A percentile compares a stretch with the other conserved stretches of the same genome.
These are phyloP conservation scores for Opeltia flavorubescens DNA, from an alignment of 495 filamentous ascomycete genomes.

Conservation along the genomic window DNA sequence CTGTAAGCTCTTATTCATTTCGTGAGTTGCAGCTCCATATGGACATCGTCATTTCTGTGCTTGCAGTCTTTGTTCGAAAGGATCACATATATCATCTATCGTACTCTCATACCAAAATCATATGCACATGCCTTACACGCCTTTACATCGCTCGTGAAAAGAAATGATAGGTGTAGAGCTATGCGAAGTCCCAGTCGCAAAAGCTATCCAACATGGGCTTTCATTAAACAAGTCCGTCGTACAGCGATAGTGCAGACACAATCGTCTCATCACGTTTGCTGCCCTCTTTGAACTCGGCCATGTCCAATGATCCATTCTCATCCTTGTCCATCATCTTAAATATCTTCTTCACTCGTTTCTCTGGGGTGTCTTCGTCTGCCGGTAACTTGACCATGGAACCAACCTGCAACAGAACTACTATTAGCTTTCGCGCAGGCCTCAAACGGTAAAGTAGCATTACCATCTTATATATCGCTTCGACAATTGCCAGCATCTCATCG, in stretches of 20 bases:
- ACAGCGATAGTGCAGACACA: conserved; percentile 88
- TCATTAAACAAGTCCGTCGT: conserved; percentile 67
- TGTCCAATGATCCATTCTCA: conserved; percentile 84
- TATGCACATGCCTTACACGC: too few species aligned
- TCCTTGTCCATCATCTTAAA: conserved; percentile 99
- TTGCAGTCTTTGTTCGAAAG: too few species aligned
- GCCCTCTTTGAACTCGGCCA: conserved; percentile 97
- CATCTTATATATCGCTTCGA: conserved; percentile 99
- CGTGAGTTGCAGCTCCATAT: too few species aligned
- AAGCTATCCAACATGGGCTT: neutral
- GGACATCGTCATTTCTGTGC: too few species aligned
- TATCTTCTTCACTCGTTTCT: conserved; percentile 96
- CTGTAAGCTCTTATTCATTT: too few species aligned
- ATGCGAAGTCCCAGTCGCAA: neutral
- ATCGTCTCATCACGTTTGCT: conserved; percentile 99
- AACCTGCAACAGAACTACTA: conserved; percentile 40
- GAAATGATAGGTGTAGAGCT: neutral
- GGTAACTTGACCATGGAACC: conserved; percentile 98
- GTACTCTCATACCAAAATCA: too few species aligned
- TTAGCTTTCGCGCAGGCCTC: neutral
- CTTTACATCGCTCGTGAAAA: too few species aligned
- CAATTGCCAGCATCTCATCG: conserved; percentile 96
- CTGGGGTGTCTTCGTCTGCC: conserved; percentile 95
- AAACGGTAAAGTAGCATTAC: conserved; percentile 29
- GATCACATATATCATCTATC: too few species aligned